Evolutionary conservation across 2,329 filamentous ascomycete genomes (phyloP), one percentile per base, ranked within the genome.

Genomic region (Exophiala dermatitidis): DNA sequence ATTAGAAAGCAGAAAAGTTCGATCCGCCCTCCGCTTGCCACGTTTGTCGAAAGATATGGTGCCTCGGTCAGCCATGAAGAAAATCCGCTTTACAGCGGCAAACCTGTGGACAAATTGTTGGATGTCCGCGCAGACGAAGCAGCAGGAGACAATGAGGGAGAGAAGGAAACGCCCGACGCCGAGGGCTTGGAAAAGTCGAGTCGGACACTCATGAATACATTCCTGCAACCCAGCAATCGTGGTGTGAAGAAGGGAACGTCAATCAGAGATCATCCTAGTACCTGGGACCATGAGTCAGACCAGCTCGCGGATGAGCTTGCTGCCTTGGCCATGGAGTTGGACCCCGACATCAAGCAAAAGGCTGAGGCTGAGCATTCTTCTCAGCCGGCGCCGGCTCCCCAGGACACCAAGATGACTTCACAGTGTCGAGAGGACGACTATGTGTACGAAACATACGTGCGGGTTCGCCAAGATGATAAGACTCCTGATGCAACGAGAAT

Each of bases 381-480:
- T 9, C 4, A 32, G 3, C 36, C 46, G 29, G 7, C 19, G 1
- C 34, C 44, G 19, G 45, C 5, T 19, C n/a, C 43, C 12, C 26
- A 42, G 30, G 50, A 56, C 41, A 63, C 48, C 19, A 69, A 69
- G 54, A 69, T 73, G 36, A 63, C 68, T 6, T 70, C 72, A 26
- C 71, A 73, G 6, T 71, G 73, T 19, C 71, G 71, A 19, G 74
- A 75, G n/a, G 69, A 65, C 26, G 77, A 79, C 42, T 83, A 80
- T 63, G 78, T 83, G 52, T 82, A 81, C 65, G 81, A 83, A 61
- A 81, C 78, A 6, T 83, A 83, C 64, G 69, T 82, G 40, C 77
- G 80, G 2, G 70, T 75, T 12, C 69, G 66, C n/a, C 48, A 56
- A 9, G 52, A 57, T 37, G 51, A 54, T 26, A 57, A 72, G 12